Conservation (phyloP, 352 stramenopile genomes). For the Phytophthora fragariaefolia region DNA sequence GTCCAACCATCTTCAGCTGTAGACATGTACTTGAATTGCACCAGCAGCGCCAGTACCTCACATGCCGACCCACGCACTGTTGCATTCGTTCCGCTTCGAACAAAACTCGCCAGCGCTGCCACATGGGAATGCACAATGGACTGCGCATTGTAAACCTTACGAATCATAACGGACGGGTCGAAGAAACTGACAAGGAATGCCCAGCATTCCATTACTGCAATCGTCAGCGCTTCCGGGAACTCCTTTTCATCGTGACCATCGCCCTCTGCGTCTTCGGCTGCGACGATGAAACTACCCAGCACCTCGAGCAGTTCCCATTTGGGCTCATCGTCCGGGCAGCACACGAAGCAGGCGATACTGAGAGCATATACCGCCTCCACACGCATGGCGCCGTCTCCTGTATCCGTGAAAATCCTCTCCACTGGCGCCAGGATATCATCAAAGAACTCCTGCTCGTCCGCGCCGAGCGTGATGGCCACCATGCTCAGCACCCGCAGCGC, state of each 20-base stretch:
- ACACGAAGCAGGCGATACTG: conserved; percentile 66
- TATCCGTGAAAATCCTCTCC: conserved; percentile 54
- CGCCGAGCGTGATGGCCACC: conserved; percentile 61
- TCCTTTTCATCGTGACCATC: conserved; percentile 52
- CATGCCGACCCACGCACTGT: conserved; percentile 53
- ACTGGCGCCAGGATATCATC: conserved; percentile 51
- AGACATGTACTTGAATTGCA: conserved; percentile 68
- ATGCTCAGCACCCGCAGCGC: conserved; percentile 56
- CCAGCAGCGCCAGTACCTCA: conserved; percentile 63
- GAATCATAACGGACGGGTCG: conserved; percentile 48
- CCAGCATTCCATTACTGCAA: conserved; percentile 73
- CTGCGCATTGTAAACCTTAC: conserved; percentile 55
- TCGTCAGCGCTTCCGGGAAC: conserved; percentile 51
- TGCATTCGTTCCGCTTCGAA: conserved; percentile 53
- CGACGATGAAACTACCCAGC: conserved; percentile 51
- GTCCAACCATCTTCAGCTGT: conserved; percentile 42
- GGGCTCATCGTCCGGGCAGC: conserved; percentile 61
- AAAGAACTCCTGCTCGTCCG: conserved; percentile 61
- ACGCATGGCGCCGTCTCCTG: conserved; percentile 47
- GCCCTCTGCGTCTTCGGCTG: conserved; percentile 55
- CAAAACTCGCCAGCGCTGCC: conserved; percentile 55
- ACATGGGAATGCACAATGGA: conserved; percentile 61
- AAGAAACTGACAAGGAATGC: conserved; percentile 63
- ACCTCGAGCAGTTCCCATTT: conserved; percentile 66
- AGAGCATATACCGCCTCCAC: conserved; percentile 63